Base-by-base conservation (phyloP, 768 basidiomycete genomes). In the Agaricus subrufescens region DNA sequence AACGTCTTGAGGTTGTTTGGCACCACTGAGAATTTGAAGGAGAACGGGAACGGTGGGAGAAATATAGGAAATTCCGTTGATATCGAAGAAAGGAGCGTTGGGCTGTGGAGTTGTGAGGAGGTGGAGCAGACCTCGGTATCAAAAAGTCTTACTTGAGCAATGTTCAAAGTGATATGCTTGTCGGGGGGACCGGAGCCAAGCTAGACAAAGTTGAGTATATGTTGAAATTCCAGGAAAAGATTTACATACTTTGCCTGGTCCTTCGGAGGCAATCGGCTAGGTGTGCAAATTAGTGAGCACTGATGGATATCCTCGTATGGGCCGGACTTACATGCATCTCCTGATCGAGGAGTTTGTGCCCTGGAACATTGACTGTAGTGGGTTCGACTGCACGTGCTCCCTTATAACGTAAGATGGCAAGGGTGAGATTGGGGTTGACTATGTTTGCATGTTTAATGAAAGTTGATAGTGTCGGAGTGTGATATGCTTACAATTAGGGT, bases 401-500 rank as follows among this genome's bases (percentile, higher is more conserved):
- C 0, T 62, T 60, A 54, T 80, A 79, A 30, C 71, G 69, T 6
- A 79, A 68, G 50, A 79, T 72, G 0, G 72, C 78, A 19, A 65
- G 70, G 57, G 71, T 37, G 31, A 50, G n/a, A 23, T 19, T 50
- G 10, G 68, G 68, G 58, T 78, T 81, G 42, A 73, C 65, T 11
- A 70, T 63, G 74, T 70, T 48, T 58, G 60, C 23, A 37, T 8
- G 38, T 7, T 19, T 29, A 3, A 8, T 50, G 19, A 50, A 9
- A 34, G 14, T 8, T 34, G 60, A 46, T 7, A 65, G 52, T 67
- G 74, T n/a, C n/a, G 40, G 30, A 3, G 14, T 12, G 29, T 19
- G 19, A 19, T 19, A 15, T n/a, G 19, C 55, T 34, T 34, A 52
- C 50, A 43, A 40, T 56, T 56, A 4, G 59, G 59, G 34, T 60